A percentile compares a stretch with the other conserved stretches of the same genome.
These are phyloP conservation scores for Penicillium capsulatum DNA, from an alignment of 2,329 filamentous ascomycete genomes.

Conservation along the genomic window DNA sequence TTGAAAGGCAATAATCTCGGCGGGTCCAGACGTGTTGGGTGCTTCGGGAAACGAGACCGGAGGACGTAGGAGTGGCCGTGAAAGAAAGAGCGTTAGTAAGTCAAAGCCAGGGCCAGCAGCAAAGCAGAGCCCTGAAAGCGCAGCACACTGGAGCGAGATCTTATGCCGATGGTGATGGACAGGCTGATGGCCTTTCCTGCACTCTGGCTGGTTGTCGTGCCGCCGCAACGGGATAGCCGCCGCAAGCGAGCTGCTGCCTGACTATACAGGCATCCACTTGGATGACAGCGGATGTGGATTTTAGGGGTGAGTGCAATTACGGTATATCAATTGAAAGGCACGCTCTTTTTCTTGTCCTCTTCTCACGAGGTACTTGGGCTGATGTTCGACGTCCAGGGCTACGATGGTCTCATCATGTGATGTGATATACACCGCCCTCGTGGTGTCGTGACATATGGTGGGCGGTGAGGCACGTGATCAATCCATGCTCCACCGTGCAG, in stretches of 20 bases:
- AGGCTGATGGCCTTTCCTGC: slow-evolving; percentile 34
- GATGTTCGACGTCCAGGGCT: no score
- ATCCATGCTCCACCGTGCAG: slow-evolving; percentile 7
- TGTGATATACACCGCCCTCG: neutral
- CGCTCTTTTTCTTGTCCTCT: no score
- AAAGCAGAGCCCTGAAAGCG: slow-evolving; percentile 13
- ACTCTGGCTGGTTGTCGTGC: slow-evolving; percentile 38
- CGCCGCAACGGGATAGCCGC: slow-evolving; percentile 40
- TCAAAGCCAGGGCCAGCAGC: slow-evolving; percentile 8
- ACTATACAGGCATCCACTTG: slow-evolving; percentile 15
- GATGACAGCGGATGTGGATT: no score
- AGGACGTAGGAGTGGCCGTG: slow-evolving; percentile 9
- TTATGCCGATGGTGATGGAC: slow-evolving; percentile 26
- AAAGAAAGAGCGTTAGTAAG: slow-evolving; percentile 7
- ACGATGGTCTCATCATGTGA: neutral
- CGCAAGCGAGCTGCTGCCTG: slow-evolving; percentile 34
- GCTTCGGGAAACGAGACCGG: slow-evolving; percentile 7
- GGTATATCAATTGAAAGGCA: no score
- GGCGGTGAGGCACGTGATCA: neutral
- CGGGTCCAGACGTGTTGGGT: slow-evolving; percentile 20
- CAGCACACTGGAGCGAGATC: slow-evolving; percentile 15
- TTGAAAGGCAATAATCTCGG: slow-evolving; percentile 22
- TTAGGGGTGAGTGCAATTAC: no score
- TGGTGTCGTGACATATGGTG: neutral
- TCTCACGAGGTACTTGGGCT: no score